These are phyloP conservation scores for Backusella sp. DNA, from an alignment of 192 early-diverging fungal genomes.

Conservation along the genomic window DNA sequence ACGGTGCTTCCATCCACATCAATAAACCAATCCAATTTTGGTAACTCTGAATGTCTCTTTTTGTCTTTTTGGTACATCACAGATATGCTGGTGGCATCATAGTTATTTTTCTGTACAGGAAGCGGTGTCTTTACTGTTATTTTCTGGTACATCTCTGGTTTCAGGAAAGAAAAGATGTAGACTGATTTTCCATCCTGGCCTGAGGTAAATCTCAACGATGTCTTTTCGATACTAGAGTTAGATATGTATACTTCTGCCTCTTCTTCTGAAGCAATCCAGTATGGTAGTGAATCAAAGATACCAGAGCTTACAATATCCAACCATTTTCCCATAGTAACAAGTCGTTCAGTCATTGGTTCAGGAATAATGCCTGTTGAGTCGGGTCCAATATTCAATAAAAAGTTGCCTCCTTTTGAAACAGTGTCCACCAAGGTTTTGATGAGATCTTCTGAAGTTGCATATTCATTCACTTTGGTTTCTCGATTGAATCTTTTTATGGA, in stretches of 20 bases:
- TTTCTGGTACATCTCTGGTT: neutral
- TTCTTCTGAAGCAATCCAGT: slow-evolving; percentile 12
- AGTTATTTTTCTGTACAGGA: neutral
- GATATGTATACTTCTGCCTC: neutral
- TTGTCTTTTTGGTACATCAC: neutral
- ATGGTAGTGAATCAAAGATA: slow-evolving; percentile 16
- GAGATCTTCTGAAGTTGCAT: slow-evolving; percentile 18
- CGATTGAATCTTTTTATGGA: slow-evolving; percentile 7
- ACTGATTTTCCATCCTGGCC: slow-evolving; percentile 5
- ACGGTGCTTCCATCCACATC: neutral
- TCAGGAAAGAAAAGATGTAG: neutral
- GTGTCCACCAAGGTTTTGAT: slow-evolving; percentile 19
- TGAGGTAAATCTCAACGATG: neutral
- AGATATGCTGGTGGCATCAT: neutral
- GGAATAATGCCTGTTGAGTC: slow-evolving; percentile 16
- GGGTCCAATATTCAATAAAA: slow-evolving; percentile 29
- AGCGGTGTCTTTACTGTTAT: neutral
- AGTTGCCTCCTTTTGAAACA: slow-evolving; percentile 25
- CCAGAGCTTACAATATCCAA: neutral
- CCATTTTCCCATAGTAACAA: slow-evolving; percentile 18
- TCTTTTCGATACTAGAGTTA: neutral
- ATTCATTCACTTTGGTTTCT: slow-evolving; percentile 20
- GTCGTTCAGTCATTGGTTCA: neutral
- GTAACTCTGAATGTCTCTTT: neutral
- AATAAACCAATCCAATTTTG: neutral